These are phyloP conservation scores for Aspergillus fructus DNA, from an alignment of 2,329 filamentous ascomycete genomes.

Conservation along the genomic window DNA sequence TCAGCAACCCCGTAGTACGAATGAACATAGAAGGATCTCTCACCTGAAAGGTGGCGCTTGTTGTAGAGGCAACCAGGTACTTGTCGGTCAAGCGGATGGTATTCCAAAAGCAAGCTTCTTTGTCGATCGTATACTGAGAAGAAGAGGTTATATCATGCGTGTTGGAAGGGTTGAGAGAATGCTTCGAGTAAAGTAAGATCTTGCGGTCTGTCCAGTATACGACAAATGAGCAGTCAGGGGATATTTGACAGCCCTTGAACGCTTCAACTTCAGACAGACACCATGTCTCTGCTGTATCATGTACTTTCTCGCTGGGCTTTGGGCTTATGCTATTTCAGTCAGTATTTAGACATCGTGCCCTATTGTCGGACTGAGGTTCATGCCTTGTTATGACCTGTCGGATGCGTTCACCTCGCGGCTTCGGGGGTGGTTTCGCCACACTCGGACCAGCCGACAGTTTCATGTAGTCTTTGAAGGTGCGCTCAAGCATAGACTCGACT, in stretches of 20 bases:
- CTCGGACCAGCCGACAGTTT: neutral
- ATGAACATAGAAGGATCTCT: neutral
- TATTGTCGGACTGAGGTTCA: neutral
- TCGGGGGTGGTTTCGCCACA: neutral
- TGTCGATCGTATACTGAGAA: neutral
- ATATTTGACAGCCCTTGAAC: slow-evolving; percentile 1
- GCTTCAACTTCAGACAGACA: neutral
- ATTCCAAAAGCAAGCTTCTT: neutral
- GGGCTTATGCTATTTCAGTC: neutral
- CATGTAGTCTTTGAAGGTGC: neutral
- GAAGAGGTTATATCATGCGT: neutral
- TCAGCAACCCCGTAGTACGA: neutral
- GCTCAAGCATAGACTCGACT: neutral
- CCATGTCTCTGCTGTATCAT: neutral
- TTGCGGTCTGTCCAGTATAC: slow-evolving; percentile 3
- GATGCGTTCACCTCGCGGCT: neutral
- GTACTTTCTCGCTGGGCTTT: neutral
- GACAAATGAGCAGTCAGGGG: neutral
- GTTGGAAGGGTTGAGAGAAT: neutral
- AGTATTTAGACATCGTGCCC: neutral
- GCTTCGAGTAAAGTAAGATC: neutral
- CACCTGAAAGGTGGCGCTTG: neutral
- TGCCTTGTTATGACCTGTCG: neutral
- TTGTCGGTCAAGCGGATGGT: neutral
- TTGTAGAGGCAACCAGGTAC: slow-evolving; percentile 2